Percentiles rank a stretch among this genome's conserved stretches.
Conservation (phyloP, 768 basidiomycete species). For the Suillus hirtellus region DNA sequence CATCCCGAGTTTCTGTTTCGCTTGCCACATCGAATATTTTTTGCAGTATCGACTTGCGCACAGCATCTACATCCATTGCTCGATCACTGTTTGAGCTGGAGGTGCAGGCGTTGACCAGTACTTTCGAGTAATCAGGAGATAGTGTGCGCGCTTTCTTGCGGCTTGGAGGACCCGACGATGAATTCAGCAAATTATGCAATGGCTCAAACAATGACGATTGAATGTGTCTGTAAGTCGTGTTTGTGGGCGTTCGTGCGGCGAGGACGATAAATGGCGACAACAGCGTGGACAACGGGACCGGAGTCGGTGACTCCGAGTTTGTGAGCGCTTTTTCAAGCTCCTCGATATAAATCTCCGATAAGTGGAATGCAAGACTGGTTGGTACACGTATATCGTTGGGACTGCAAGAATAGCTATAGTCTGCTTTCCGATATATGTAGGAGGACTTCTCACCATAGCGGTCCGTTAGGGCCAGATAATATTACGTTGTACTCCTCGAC, state of each 20-base stretch:
- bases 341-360: constrained; percentile 87
- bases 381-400: constrained; percentile 74
- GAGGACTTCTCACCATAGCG: constrained; percentile 64
- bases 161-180: constrained; percentile 37
- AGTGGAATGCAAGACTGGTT: constrained; percentile 75
- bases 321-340: constrained; percentile 76
- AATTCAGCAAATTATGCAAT: constrained; percentile 54
- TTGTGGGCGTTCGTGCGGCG: constrained; percentile 65
- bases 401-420: constrained; percentile 38
- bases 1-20: constrained; percentile 68
- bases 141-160: constrained; percentile 50
- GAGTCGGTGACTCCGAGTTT: constrained; percentile 27
- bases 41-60: constrained; percentile 59
- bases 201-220: constrained; percentile 70
- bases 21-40: constrained; percentile 75
- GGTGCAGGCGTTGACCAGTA: constrained; percentile 57
- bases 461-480: constrained; percentile 67
- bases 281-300: constrained; percentile 54
- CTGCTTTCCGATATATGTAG: neutral
- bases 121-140: constrained; percentile 38
- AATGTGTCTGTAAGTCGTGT: constrained; percentile 71
- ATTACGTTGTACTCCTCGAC: constrained; percentile 70
- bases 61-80: constrained; percentile 30
- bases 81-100: constrained; percentile 42
- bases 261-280: constrained; percentile 72